Conservation (phyloP, 208 protist species). For the Leishmania mexicana region DNA sequence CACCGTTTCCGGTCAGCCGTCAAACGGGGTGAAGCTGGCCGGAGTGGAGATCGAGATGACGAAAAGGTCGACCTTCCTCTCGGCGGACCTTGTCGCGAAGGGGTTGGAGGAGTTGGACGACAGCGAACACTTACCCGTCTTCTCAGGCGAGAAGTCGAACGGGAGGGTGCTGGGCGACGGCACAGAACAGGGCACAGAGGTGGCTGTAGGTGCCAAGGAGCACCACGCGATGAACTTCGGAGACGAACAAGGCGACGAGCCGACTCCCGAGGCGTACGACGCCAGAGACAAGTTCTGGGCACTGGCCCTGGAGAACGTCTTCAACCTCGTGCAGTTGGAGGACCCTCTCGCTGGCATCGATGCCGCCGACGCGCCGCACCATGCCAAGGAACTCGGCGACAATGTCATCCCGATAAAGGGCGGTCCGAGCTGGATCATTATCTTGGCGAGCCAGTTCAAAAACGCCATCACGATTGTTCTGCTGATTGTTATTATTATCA, state of each 20-base stretch:
- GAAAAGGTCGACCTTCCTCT: background rate
- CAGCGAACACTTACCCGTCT: slow-evolving; percentile 1
- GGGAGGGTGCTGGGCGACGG: background rate
- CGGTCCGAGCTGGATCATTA: slow-evolving; percentile 64
- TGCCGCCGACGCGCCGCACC: slow-evolving; percentile 47
- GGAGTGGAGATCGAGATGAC: slow-evolving; percentile 16
- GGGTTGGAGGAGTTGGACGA: background rate
- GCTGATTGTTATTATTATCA: slow-evolving; percentile 81
- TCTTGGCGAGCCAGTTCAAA: slow-evolving; percentile 78
- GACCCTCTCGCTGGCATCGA: slow-evolving; percentile 55
- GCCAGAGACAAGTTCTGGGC: slow-evolving; percentile 76
- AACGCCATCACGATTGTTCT: slow-evolving; percentile 90
- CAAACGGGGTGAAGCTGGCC: slow-evolving; percentile 10
- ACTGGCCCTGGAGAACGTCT: slow-evolving; percentile 64
- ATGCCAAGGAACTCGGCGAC: slow-evolving; percentile 66
- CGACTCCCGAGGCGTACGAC: slow-evolving; percentile 57
- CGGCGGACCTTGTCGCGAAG: slow-evolving; percentile 1
- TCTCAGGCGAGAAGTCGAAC: slow-evolving; percentile 7
- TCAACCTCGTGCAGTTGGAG: slow-evolving; percentile 74
- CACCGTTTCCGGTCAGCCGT: background rate
- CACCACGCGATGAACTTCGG: slow-evolving; percentile 53
- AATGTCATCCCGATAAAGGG: slow-evolving; percentile 85
- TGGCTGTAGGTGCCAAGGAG: slow-evolving; percentile 8
- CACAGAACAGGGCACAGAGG: background rate
- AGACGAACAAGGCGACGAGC: slow-evolving; percentile 63